Base-by-base conservation (phyloP, 495 filamentous ascomycete species). In the Penicillium lividum region DNA sequence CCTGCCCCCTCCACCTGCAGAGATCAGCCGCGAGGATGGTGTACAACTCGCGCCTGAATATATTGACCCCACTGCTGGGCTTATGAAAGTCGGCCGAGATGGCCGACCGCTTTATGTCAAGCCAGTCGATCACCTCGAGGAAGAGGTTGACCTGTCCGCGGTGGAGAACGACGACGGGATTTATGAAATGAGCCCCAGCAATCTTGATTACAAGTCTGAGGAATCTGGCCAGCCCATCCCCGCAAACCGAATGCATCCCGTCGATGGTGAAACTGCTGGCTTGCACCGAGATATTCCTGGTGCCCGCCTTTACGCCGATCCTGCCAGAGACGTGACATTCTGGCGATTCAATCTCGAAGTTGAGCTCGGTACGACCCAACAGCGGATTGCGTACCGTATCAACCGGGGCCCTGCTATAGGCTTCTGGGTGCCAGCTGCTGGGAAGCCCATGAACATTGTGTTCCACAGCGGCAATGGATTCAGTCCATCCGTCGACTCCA, bases 401-500 rank as follows among this genome's bases (percentile, higher is more conserved):
- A 98, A 98, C 69, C 82, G 85, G 58, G 94, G 92, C 5, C 92
- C 93, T 7, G 86, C 92, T 13, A 83, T 93, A 28, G 89, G 86
- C 9, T 98, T 98, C 73, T 98, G 94, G 94, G 91, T 98, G 1
- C 94, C 94, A 9, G 90, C 89, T 51, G 81, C 78, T 51, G 89
- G 86, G 25, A 83, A 97, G 73, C 82, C 89, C 7, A 98, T 98
- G 95, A 96, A 98, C 74, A 90, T 96, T 64, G 96, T 97, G 92
- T 98, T 96, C 75, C 84, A 98, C 78, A 93, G 87, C 68, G 96
- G 95, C 79, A 98, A 98, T 71, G 94, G 95, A 42, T 98, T 98
- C 76, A 91, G 89, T 61, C 68, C 89, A 53, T 88, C 82, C 61
- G 90, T 90, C 51, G 84, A 97, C 56, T 73, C 92, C 0, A 76